Conservation (phyloP, 1,139 yeast species). For the Taphrina deformans region DNA sequence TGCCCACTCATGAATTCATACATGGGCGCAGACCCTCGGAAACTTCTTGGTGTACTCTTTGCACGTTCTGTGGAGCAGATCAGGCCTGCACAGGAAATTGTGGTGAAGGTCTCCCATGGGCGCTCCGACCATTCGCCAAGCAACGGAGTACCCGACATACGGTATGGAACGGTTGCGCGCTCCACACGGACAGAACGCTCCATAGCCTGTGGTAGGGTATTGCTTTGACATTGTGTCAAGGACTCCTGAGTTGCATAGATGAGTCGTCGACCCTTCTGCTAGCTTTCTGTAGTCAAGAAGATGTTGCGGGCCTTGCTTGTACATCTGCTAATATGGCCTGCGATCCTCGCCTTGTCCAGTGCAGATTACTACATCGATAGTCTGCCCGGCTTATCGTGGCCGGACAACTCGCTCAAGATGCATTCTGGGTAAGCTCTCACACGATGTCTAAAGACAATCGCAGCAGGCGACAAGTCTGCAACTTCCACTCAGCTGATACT, state of each 20-base stretch:
- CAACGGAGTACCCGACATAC: neutral
- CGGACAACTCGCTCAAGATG: conserved; percentile 45
- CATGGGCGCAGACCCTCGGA: too few species aligned
- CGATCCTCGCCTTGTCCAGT: conserved; percentile 39
- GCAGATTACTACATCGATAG: conserved; percentile 46
- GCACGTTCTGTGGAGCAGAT: too few species aligned
- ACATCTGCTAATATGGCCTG: neutral
- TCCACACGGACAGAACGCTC: too few species aligned
- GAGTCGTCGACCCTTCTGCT: neutral
- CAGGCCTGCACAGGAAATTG: too few species aligned
- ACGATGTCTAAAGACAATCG: too few species aligned
- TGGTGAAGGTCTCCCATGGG: too few species aligned
- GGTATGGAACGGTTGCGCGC: neutral
- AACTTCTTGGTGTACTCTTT: too few species aligned
- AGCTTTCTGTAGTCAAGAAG: neutral
- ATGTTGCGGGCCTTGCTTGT: neutral
- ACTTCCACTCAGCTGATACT: neutral
- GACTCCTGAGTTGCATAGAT: neutral
- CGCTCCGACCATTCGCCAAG: too few species aligned
- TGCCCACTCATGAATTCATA: too few species aligned
- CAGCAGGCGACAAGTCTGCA: neutral
- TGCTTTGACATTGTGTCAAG: neutral
- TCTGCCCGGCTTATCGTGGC: conserved; percentile 45
- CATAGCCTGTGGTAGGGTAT: too few species aligned
- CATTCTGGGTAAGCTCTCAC: conserved; percentile 46